These are phyloP conservation scores for Citrullus mucosospermus DNA, from an alignment of 306 rosid species.

Conservation along the genomic window DNA sequence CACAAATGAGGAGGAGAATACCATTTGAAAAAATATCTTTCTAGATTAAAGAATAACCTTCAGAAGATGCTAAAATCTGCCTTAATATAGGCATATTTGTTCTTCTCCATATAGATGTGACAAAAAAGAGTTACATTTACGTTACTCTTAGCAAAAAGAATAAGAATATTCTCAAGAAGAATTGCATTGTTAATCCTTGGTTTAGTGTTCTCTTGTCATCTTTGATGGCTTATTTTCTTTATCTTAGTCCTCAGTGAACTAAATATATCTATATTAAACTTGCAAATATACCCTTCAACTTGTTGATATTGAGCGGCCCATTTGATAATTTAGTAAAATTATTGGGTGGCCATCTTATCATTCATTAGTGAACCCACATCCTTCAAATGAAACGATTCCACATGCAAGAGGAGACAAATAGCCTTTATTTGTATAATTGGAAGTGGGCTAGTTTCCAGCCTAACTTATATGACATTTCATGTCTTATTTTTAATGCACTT, in stretches of 20 bases:
- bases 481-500: too few relatives aligned
- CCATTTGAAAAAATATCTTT: too few relatives aligned
- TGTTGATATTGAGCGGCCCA: not conserved
- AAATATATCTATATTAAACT: not conserved
- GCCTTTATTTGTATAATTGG: not conserved
- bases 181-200: not conserved
- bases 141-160: too few relatives aligned
- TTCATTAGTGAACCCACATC: not conserved
- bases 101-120: too few relatives aligned
- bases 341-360: not conserved
- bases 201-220: too few relatives aligned
- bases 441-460: not conserved
- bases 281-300: not conserved
- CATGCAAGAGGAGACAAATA: not conserved
- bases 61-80: too few relatives aligned
- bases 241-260: not conserved
- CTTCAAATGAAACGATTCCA: not conserved
- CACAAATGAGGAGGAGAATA: too few relatives aligned
- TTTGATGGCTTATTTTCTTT: not conserved
- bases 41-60: too few relatives aligned
- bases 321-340: not conserved
- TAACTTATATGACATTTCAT: too few relatives aligned
- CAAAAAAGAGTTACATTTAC: too few relatives aligned
- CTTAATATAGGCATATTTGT: too few relatives aligned
- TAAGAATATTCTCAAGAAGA: too few relatives aligned